Percentiles rank a stretch among this genome's conserved stretches.
phyloP scores from a whole-genome alignment of 2,329 filamentous ascomycete species.

The Diaporthe nobilis region DNA sequence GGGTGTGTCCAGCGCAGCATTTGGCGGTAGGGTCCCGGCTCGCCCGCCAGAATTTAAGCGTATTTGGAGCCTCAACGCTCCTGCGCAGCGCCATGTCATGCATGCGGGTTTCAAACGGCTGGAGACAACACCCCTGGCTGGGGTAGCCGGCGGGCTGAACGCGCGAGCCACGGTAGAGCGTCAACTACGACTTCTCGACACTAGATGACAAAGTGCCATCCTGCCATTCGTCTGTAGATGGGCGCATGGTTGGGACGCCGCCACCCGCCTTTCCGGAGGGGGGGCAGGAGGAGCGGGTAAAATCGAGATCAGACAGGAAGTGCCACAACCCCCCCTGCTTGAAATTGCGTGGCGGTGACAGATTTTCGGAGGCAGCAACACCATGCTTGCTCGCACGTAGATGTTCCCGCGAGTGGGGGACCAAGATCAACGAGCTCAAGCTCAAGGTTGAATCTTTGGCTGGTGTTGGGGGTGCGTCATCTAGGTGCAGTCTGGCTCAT shows the following conservation, averaged over 20 bases:
- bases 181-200: neutral
- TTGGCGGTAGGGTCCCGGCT: slow-evolving; percentile 8
- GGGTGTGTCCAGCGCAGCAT: neutral
- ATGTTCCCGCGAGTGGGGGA: slow-evolving; percentile 12
- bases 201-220: slow-evolving; percentile 9
- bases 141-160: slow-evolving; percentile 12
- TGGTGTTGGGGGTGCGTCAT: neutral
- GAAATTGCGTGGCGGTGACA: slow-evolving; percentile 32
- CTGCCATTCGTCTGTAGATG: slow-evolving; percentile 10
- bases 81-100: slow-evolving; percentile 24
- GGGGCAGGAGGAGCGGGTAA: neutral
- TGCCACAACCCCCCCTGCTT: slow-evolving; percentile 15
- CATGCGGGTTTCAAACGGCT: slow-evolving; percentile 34
- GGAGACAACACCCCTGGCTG: slow-evolving; percentile 23
- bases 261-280: slow-evolving; percentile 14
- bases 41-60: slow-evolving; percentile 35
- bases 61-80: slow-evolving; percentile 32
- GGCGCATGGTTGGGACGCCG: slow-evolving; percentile 12
- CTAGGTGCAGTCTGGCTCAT: neutral
- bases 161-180: slow-evolving; percentile 2
- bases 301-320: slow-evolving; percentile 17
- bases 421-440: neutral
- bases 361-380: slow-evolving; percentile 14
- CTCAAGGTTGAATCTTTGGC: neutral
- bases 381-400: slow-evolving; percentile 1